These are phyloP conservation scores for Streptanthus diversifolius DNA, from an alignment of 345 rosid genomes.

Conservation along the genomic window DNA sequence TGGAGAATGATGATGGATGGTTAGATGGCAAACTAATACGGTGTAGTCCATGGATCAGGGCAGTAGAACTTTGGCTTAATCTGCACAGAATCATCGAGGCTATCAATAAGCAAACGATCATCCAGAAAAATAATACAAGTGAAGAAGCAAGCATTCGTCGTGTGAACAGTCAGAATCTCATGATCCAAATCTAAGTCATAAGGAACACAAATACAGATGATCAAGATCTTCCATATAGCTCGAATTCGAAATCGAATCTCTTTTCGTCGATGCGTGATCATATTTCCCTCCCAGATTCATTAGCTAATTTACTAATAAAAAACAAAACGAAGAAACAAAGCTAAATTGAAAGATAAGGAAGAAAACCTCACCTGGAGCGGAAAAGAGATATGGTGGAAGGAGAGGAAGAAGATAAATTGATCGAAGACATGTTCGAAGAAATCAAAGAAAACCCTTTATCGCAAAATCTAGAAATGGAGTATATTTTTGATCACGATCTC, in stretches of 20 bases:
- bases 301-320: not conserved
- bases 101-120: not conserved
- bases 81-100: slow-evolving; percentile 29
- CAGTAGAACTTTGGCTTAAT: slow-evolving; percentile 40
- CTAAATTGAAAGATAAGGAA: not conserved
- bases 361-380: slow-evolving; percentile 32
- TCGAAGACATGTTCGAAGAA: slow-evolving; percentile 37
- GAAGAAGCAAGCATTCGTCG: not conserved
- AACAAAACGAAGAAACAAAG: not conserved
- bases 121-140: not conserved
- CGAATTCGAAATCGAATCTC: not conserved
- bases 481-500: slow-evolving; percentile 3
- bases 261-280: not conserved
- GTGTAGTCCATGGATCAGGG: slow-evolving; percentile 43
- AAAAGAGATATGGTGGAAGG: slow-evolving; percentile 42
- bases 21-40: slow-evolving; percentile 34
- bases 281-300: not conserved
- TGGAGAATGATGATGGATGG: slow-evolving; percentile 27
- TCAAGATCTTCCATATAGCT: not conserved
- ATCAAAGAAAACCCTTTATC: not conserved
- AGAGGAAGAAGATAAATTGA: slow-evolving; percentile 37
- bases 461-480: slow-evolving; percentile 8
- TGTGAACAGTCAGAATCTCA: not conserved
- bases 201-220: not conserved
- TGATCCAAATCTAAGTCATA: not conserved